These are phyloP conservation scores for Jackrogersella minutella DNA, from an alignment of 495 filamentous ascomycete genomes.

Conservation along the genomic window DNA sequence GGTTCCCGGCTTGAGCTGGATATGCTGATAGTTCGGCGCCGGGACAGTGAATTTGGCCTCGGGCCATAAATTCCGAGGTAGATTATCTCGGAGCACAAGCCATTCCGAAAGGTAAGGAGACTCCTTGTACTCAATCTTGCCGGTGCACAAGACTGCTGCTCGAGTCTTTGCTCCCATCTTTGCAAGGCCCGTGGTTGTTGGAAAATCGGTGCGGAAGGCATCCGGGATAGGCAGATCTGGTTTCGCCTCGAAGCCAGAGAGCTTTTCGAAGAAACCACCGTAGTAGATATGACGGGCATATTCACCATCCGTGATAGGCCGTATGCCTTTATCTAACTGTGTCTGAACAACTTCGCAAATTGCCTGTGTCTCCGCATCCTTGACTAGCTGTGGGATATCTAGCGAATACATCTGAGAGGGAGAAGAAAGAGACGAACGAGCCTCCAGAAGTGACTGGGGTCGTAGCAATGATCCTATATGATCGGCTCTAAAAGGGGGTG, in stretches of 20 bases:
- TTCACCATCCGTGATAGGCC: constrained; percentile 77
- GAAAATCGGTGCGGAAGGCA: constrained; percentile 45
- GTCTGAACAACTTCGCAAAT: constrained; percentile 69
- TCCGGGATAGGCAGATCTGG: constrained; percentile 52
- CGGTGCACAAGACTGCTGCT: constrained; percentile 74
- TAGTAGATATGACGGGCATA: constrained; percentile 70
- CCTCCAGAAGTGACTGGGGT: constrained; percentile 70
- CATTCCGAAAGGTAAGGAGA: constrained; percentile 74
- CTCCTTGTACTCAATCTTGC: constrained; percentile 74
- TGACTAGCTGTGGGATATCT: constrained; percentile 53
- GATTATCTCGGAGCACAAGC: constrained; percentile 67
- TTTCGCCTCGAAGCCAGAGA: constrained; percentile 56
- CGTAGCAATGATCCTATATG: constrained; percentile 83
- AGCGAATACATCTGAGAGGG: constrained; percentile 53
- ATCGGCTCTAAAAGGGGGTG: constrained; percentile 81
- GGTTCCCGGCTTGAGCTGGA: constrained; percentile 72
- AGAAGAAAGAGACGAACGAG: constrained; percentile 50
- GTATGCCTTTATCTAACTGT: constrained; percentile 71
- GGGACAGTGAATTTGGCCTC: constrained; percentile 77
- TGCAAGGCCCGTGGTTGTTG: constrained; percentile 48
- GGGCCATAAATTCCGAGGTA: constrained; percentile 64
- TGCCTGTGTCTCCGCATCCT: constrained; percentile 67
- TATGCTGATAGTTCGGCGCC: constrained; percentile 73
- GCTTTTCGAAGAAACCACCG: constrained; percentile 77
- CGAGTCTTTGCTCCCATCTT: constrained; percentile 61